Base-by-base conservation (phyloP, 2,329 filamentous ascomycete species). In the Leptographium galeiforme region DNA sequence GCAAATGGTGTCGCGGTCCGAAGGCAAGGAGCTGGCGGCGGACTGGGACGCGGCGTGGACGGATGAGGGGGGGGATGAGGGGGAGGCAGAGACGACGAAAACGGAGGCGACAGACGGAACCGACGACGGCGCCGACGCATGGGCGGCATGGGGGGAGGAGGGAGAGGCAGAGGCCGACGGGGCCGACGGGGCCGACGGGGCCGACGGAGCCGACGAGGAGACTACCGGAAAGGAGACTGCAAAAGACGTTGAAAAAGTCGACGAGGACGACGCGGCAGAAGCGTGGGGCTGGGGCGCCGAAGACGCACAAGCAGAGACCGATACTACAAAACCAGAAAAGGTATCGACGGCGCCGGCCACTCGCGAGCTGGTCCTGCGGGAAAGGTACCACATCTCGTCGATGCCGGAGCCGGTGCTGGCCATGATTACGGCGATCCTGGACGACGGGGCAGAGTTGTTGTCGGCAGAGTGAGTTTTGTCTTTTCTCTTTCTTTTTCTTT, bases 381-480 rank as follows among this genome's bases (percentile, higher is more conserved):
- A 98, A 68, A 86, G 78, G 1, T 98, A 95, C 66, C 87, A 83
- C 55, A 86, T 95, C 51, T 96, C 91, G 0, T 85, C 86, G 2
- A 85, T 96, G 65, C 91, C 93, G 0, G 84, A 89, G 56, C 79
- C 83, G 5, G 81, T 97, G 13, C 73, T 90, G 19, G 74, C 79
- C 18, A 74, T 87, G 33, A 80, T 91, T 51, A 70, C 73, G 25
- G 63, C 72, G 13, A 75, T 84, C 33, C 65, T 78, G 57, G 77
- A 83, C 56, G 82, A 86, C 58, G 81, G 74, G 1, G 77, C 78
- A 11, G 73, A 71, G 1, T 69, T 91, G 48, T 79, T 79, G 30
- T 63, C 73, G 43, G 67, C 78, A 58, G 65, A 68, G n/a, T n/a
- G n/a, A n/a, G n/a, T n/a, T n/a, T n/a, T n/a, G n/a, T n/a, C n/a